phyloP scores from a whole-genome alignment of 805 yeast species.

The Blastobotrys chiropterorum region DNA sequence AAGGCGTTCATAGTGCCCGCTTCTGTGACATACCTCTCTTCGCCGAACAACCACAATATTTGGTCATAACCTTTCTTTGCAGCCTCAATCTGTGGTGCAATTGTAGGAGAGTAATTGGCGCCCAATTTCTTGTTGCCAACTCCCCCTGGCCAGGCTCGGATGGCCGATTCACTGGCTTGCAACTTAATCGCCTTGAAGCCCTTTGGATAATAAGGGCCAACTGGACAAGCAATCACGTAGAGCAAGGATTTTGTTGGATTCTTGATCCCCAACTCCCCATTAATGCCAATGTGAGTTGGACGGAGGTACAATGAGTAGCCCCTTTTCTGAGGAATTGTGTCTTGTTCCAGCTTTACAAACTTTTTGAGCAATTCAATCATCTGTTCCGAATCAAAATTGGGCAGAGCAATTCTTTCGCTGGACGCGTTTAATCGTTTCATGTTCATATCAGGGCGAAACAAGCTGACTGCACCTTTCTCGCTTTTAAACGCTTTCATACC shows the following conservation, averaged over 20 bases:
- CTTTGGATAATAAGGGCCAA: conserved; percentile 21
- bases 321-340: conserved; percentile 39
- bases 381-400: conserved; percentile 42
- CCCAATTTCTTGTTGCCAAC: conserved; percentile 48
- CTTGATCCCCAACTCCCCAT: conserved; percentile 42
- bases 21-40: conserved; percentile 47
- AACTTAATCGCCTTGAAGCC: conserved; percentile 46
- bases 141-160: conserved; percentile 56
- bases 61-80: conserved; percentile 43
- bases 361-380: conserved; percentile 39
- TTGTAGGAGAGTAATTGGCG: conserved; percentile 51
- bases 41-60: conserved; percentile 50
- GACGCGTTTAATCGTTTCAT: conserved; percentile 46
- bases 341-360: conserved; percentile 38
- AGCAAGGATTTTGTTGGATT: conserved; percentile 34
- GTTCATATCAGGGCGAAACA: conserved; percentile 43
- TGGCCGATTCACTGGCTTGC: conserved; percentile 43
- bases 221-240: conserved; percentile 26
- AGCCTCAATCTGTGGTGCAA: conserved; percentile 41
- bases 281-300: conserved; percentile 47
- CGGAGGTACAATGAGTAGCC: conserved; percentile 38
- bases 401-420: conserved; percentile 43
- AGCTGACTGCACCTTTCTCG: conserved; percentile 16
- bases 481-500: conserved; percentile 73
- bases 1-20: conserved; percentile 52